phyloP scores from a whole-genome alignment of 1,284 basidiomycete genomes.

The Fomitopsis schrenkii region DNA sequence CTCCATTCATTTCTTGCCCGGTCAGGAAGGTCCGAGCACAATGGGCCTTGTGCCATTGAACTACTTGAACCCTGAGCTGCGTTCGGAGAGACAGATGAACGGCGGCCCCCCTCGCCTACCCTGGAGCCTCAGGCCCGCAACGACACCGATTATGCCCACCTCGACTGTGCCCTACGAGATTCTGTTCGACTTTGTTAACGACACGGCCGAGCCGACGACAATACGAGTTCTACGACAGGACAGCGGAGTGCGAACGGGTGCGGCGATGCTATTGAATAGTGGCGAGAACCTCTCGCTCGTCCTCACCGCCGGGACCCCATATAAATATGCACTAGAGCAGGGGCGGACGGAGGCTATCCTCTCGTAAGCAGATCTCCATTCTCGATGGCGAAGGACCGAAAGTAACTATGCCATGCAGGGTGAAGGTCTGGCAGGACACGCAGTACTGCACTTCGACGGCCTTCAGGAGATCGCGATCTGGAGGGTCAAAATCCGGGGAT shows the following conservation, averaged over 20 bases:
- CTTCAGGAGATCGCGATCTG: conserved; percentile 20
- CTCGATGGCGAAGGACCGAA: not conserved
- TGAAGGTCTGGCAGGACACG: conserved; percentile 39
- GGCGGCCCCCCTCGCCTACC: not conserved
- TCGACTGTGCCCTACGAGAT: conserved; percentile 47
- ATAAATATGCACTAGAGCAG: conserved; percentile 25
- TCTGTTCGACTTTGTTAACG: conserved; percentile 45
- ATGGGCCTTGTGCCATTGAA: not conserved
- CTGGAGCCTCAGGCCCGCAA: not conserved
- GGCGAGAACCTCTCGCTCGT: conserved; percentile 26
- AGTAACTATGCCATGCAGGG: conserved; percentile 21
- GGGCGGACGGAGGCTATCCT: conserved; percentile 30
- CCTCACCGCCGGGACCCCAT: conserved; percentile 25
- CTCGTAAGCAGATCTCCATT: conserved; percentile 16
- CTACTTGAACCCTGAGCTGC: not conserved
- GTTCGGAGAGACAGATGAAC: not conserved
- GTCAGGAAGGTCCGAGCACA: conserved; percentile 3
- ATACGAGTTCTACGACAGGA: conserved; percentile 29
- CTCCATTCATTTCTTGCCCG: conserved; percentile 2
- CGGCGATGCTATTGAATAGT: conserved; percentile 20
- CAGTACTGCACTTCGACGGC: conserved; percentile 33
- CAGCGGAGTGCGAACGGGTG: conserved; percentile 15
- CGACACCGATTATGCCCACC: conserved; percentile 36
- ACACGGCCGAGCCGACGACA: conserved; percentile 32
- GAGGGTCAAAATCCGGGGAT: not conserved